Base-by-base conservation (phyloP, 805 yeast genomes). In the Grigorovia transvaalensis region DNA sequence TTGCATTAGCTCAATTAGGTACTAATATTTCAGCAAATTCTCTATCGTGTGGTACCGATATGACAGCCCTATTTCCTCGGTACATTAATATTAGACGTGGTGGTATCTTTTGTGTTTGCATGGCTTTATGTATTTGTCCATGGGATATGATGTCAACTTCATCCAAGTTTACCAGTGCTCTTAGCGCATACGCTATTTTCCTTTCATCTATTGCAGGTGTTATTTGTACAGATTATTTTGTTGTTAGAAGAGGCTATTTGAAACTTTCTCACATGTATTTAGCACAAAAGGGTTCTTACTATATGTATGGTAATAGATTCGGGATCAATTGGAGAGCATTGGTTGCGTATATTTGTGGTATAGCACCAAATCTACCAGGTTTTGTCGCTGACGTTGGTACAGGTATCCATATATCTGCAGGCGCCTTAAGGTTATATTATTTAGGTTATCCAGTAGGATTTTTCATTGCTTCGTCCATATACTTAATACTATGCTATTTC, bases 271-370 rank as follows among this genome's bases (percentile, higher is more conserved):
- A 85, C 56, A 69, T 88, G 53, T 88, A 83, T 71, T 64, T 76
- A 64, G 57, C 69, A 65, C 59, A 58, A 44, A 57, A 55, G 20
- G 62, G 61, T 18, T 57, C 74, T 63, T 60, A 70, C 66, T 56
- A 69, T 70, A 57, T 85, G 85, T 74, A 76, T 71, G 72, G 81
- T 71, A 72, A 73, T 71, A 59, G 54, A 33, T 61, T 65, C 52
- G 95, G 95, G 27, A 60, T 78, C 68, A 85, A 86, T 66, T 84
- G 90, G 85, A 75, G 93, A 58, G 95, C 90, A 1, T 80, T 78
- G 56, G 79, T 76, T 38, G 91, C 95, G 1, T 88, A 68, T 54
- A 20, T 67, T 15, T 57, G 66, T 51, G 72, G 73, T 50, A 62
- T 70, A 48, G 69, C 66, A 15, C 74, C 74, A 41, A 69, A 69